phyloP scores from a whole-genome alignment of 2,329 filamentous ascomycete genomes.

The Colletotrichum chrysophilum region DNA sequence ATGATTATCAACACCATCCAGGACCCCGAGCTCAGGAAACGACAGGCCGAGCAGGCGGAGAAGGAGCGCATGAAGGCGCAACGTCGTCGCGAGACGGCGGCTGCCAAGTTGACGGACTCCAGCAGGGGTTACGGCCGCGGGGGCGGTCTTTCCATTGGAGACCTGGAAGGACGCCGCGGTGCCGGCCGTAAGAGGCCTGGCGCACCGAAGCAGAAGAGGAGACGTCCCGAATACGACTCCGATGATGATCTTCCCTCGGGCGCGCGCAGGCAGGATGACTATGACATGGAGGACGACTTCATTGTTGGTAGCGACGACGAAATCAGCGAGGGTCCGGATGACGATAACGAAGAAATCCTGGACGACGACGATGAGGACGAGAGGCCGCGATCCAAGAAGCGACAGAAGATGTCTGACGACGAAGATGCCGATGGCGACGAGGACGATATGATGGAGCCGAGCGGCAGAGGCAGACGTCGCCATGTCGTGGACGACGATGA shows the following conservation, averaged over 20 bases:
- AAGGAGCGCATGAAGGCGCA: slow-evolving; percentile 74
- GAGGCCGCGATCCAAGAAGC: slow-evolving; percentile 51
- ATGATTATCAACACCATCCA: slow-evolving; percentile 74
- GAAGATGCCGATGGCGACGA: slow-evolving; percentile 54
- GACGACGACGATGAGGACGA: slow-evolving; percentile 58
- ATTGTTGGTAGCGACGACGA: slow-evolving; percentile 77
- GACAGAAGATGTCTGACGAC: slow-evolving; percentile 53
- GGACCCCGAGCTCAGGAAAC: slow-evolving; percentile 78
- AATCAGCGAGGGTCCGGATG: slow-evolving; percentile 62
- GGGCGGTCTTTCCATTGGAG: slow-evolving; percentile 69
- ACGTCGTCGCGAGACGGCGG: slow-evolving; percentile 71
- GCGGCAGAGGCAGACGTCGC: slow-evolving; percentile 56
- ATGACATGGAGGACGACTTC: slow-evolving; percentile 82
- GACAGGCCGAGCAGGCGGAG: slow-evolving; percentile 74
- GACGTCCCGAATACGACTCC: slow-evolving; percentile 73
- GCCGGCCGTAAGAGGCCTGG: slow-evolving; percentile 60
- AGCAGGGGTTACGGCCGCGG: slow-evolving; percentile 54
- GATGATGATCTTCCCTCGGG: slow-evolving; percentile 74
- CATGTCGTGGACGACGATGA: slow-evolving; percentile 67
- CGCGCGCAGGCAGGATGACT: slow-evolving; percentile 70
- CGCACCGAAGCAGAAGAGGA: slow-evolving; percentile 55
- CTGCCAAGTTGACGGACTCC: slow-evolving; percentile 63
- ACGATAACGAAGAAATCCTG: slow-evolving; percentile 63
- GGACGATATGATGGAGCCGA: slow-evolving; percentile 46
- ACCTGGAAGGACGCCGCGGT: slow-evolving; percentile 68